Evolutionary conservation across 768 basidiomycete species (phyloP).

Genomic region (Cystoderma amianthinum): DNA sequence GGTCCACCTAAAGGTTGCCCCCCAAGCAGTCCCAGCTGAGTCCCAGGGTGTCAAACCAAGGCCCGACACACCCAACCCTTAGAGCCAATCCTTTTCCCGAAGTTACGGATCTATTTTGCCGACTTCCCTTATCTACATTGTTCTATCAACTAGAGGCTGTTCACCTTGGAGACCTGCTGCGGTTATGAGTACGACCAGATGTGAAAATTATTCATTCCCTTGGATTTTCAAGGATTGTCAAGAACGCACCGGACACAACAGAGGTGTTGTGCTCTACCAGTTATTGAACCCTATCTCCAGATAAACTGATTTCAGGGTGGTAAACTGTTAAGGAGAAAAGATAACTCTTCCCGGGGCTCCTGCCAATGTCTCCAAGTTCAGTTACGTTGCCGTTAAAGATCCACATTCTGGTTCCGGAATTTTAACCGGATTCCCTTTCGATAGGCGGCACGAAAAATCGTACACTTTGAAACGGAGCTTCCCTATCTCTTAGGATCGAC

Average conservation of each 20-base stretch:
- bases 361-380: conserved; percentile 57
- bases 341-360: conserved; percentile 73
- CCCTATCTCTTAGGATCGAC: conserved; percentile 79
- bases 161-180: conserved; percentile 80
- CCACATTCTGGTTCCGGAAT: conserved; percentile 74
- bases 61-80: background rate
- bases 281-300: conserved; percentile 69
- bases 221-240: conserved; percentile 70
- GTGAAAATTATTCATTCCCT: conserved; percentile 66
- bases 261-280: conserved; percentile 66
- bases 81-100: conserved; percentile 74
- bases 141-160: conserved; percentile 78
- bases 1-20: too few species aligned
- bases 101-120: conserved; percentile 74
- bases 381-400: conserved; percentile 65
- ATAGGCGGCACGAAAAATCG: conserved; percentile 59
- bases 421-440: conserved; percentile 76
- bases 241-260: conserved; percentile 68
- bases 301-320: conserved; percentile 69
- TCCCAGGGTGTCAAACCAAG: background rate
- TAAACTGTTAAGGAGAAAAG: conserved; percentile 73
- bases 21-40: conserved; percentile 1
- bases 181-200: conserved; percentile 73
- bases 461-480: conserved; percentile 65
- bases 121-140: conserved; percentile 78